These are phyloP conservation scores for Nepenthes gracilis DNA, from an alignment of 148 eudicot genomes.

Conservation along the genomic window DNA sequence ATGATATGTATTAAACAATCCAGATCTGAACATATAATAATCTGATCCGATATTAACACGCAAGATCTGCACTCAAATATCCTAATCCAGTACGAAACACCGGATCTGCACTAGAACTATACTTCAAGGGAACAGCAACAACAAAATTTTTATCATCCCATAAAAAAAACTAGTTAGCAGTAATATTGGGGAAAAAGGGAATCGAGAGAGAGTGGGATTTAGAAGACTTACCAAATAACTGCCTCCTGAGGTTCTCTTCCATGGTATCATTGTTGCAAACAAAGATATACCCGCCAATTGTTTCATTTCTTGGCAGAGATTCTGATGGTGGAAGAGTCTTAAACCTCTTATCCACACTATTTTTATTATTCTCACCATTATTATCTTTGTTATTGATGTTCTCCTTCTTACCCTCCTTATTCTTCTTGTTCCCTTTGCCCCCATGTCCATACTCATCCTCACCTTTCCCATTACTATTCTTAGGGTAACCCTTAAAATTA, in stretches of 20 bases:
- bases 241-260: slow-evolving; percentile 88
- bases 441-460: not conserved
- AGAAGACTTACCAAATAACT: slow-evolving; percentile 67
- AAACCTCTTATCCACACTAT: slow-evolving; percentile 79
- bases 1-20: no score
- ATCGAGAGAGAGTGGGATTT: not conserved
- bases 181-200: not conserved
- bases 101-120: no score
- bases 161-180: not conserved
- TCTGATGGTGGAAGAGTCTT: slow-evolving; percentile 89
- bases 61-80: no score
- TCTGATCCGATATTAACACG: no score
- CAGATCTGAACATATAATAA: no score
- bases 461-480: slow-evolving; percentile 9
- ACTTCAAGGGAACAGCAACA: no score
- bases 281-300: slow-evolving; percentile 90
- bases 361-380: slow-evolving; percentile 18
- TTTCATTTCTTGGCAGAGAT: slow-evolving; percentile 76
- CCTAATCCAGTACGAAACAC: no score
- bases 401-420: slow-evolving; percentile 34
- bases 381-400: slow-evolving; percentile 16
- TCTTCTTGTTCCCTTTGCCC: slow-evolving; percentile 49
- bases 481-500: slow-evolving; percentile 20
- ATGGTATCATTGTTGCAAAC: slow-evolving; percentile 98
- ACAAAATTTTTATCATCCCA: not conserved